phyloP scores from a whole-genome alignment of 371 early-diverging fungal genomes.

The Mortierella sp. region DNA sequence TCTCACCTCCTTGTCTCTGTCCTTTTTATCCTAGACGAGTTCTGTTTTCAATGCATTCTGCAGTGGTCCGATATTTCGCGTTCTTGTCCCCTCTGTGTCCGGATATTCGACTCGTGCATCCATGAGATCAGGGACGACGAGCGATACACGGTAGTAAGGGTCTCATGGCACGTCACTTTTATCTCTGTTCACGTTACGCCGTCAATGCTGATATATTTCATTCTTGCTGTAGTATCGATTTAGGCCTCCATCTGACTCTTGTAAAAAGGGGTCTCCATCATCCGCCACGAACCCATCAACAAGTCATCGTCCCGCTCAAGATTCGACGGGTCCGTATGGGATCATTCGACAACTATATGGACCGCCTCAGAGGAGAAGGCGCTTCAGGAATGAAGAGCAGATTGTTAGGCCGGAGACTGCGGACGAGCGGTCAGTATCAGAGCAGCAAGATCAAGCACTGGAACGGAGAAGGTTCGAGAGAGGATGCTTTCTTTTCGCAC shows the following conservation, averaged over 20 bases:
- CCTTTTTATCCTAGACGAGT: constrained; percentile 24
- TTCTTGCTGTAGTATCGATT: constrained; percentile 22
- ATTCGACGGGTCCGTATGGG: too few species aligned
- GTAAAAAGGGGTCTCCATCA: constrained; percentile 2
- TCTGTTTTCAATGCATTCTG: constrained; percentile 36
- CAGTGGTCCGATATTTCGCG: constrained; percentile 42
- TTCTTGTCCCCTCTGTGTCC: constrained; percentile 44
- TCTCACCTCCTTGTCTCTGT: background rate
- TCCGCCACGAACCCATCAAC: background rate
- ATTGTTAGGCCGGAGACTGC: background rate
- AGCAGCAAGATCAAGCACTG: constrained; percentile 31
- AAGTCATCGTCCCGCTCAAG: too few species aligned
- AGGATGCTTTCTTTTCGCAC: too few species aligned
- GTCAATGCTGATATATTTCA: background rate
- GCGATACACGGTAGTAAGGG: constrained; percentile 30
- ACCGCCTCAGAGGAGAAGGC: constrained; percentile 30
- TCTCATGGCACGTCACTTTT: too few species aligned
- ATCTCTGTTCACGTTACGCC: too few species aligned
- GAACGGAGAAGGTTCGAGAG: constrained; percentile 40
- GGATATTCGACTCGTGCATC: constrained; percentile 22
- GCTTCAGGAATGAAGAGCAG: background rate
- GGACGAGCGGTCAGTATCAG: constrained; percentile 21
- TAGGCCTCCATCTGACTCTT: constrained; percentile 4
- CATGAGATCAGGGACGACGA: constrained; percentile 29
- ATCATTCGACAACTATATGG: constrained; percentile 40